Evolutionary conservation across 345 rosid genomes (phyloP), one percentile per base, ranked within the genome.

Genomic region (Capsella bursapastoris): DNA sequence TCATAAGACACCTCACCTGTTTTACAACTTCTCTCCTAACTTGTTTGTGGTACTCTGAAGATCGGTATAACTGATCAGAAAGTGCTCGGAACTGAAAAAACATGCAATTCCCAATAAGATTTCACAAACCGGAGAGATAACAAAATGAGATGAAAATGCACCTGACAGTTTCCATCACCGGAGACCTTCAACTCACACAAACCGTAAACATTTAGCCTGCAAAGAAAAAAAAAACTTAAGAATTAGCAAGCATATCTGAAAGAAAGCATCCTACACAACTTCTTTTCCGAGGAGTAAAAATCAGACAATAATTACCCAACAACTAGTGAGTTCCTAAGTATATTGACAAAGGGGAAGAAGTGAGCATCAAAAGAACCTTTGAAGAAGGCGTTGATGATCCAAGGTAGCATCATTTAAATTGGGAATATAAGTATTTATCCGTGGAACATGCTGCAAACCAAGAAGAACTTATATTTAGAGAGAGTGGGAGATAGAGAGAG

Each of bases 91-190:
- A 94, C 98, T 94, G 88, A 76, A 78, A 62, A 16, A 40, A 49
- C 47, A 77, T 28, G 29, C 41, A 44, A 40, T 51, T 61, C 32
- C 61, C 27, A 34, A 66, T 49, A 32, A 59, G 52, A 53, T 51
- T 27, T 51, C 12, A 48, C 27, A 55, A 14, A 6, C 8, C 12
- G 47, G 44, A 29, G 6, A 45, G 28, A 32, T 43, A 55, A 50
- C 28, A 52, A 6, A 62, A 61, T n/a, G 67, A 57, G 53, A 83
- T 61, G 10, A 55, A 25, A 57, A 51, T 52, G 72, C 82, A 91
- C 98, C 97, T 91, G 98, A 73, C 98, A 94, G 75, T 94, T 94
- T 68, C 98, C 98, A 77, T 94, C 98, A 51, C 98, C 97, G 16
- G 94, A 88, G 76, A 94, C 96, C 79, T 89, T 91, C 70, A 89